phyloP scores from a whole-genome alignment of 371 early-diverging fungal genomes.

The Racocetra persica region DNA sequence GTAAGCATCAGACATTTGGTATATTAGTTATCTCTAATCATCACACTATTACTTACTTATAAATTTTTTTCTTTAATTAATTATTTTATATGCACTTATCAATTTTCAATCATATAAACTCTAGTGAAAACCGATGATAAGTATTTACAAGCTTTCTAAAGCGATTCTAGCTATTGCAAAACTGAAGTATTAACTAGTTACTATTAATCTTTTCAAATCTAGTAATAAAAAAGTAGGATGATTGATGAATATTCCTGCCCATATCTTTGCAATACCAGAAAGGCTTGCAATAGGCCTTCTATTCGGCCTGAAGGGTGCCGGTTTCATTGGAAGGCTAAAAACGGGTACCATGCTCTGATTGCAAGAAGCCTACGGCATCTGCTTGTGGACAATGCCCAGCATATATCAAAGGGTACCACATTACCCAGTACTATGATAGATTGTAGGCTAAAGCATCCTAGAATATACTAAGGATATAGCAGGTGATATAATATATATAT shows the following conservation, averaged over 20 bases:
- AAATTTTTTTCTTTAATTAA: constrained; percentile 36
- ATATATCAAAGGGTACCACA: constrained; percentile 13
- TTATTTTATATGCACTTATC: constrained; percentile 1
- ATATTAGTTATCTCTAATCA: constrained; percentile 10
- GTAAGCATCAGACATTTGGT: constrained; percentile 31
- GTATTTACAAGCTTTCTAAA: constrained; percentile 13
- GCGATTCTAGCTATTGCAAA: background rate
- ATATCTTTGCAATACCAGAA: background rate
- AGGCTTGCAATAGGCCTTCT: background rate
- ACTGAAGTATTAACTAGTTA: constrained; percentile 27
- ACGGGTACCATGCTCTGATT: background rate
- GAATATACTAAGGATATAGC: too few relatives aligned
- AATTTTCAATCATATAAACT: background rate
- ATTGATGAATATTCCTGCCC: constrained; percentile 11
- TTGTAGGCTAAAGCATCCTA: too few relatives aligned
- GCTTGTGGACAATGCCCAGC: background rate
- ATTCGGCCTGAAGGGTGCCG: background rate
- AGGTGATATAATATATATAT: background rate
- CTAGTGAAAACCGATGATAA: background rate
- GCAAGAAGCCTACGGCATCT: background rate
- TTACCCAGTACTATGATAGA: constrained; percentile 10
- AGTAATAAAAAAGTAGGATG: constrained; percentile 2
- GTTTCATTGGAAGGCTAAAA: constrained; percentile 31
- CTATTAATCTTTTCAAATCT: constrained; percentile 8
- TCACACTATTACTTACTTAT: constrained; percentile 16